Evolutionary conservation across 116 monocot species (phyloP), one percentile per base, ranked within the genome.

Genomic region (Thalassia testudinum): DNA sequence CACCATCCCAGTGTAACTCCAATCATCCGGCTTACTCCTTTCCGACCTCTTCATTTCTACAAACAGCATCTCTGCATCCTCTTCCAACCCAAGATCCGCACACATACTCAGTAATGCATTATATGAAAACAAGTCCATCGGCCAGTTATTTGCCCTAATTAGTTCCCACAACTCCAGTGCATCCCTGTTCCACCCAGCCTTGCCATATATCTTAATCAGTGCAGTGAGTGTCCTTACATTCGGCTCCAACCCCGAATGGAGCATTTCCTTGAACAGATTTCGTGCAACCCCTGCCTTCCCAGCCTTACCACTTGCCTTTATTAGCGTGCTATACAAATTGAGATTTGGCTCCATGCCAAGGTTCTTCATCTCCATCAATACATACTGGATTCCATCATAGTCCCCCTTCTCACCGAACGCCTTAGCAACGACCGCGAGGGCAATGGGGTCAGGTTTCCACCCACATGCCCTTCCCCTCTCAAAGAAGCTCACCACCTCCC

Each of bases 31-130:
- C 14, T 43, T 54, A 23, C 5, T 37, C 13, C 34, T 13, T 13
- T 45, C 19, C 5, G 72, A 58, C 53, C 19, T 21, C 72, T 75
- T 79, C 97, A 97, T 89, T 15, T 97, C 85, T 1, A 43, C 77
- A 48, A 97, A 97, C 57, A 97, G 63, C 64, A 54, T 60, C 66
- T 89, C 85, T 0, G 89, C 97, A 52, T 97, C 75, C 6, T 66
- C 67, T 15, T 77, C 85, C 49, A 79, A 22, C 12, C 81, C 89
- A 4, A 97, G 62, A 69, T 89, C 82, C 0, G 89, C 85, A 54
- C 97, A 97, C 85, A 89, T 82, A 56, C 73, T 82, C 52, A 97
- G 48, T 60, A 97, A 29, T 10, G 89, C 89, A 38, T 97, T 97
- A 52, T 82, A 85, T 11, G 89, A 67, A 42, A 89, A 79, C 53